Percentiles rank a stretch among this genome's conserved stretches.
Evolutionary conservation across 2,329 filamentous ascomycete species (phyloP).

Genomic region (Pyricularia sp.): DNA sequence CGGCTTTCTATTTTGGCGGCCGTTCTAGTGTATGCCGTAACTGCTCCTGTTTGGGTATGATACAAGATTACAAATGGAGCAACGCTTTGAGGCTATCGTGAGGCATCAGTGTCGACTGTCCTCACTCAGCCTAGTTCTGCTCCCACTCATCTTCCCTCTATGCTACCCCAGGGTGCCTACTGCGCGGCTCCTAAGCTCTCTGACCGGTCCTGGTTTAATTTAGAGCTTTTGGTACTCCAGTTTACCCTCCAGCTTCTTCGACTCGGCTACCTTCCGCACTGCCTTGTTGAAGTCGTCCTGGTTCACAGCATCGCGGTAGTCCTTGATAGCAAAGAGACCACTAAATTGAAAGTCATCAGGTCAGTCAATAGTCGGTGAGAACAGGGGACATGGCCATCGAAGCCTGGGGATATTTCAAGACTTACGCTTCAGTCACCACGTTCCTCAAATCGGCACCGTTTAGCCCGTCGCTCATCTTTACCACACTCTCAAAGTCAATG

Average conservation of each 20-base stretch:
- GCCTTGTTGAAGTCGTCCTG: conserved; percentile 99
- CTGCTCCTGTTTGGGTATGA: neutral
- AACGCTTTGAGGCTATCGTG: neutral
- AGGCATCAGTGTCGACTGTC: neutral
- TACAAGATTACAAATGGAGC: conserved; percentile 1
- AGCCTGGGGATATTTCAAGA: conserved; percentile 15
- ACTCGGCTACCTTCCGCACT: conserved; percentile 91
- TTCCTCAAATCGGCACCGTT: conserved; percentile 97
- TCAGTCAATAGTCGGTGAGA: neutral
- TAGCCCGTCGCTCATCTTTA: conserved; percentile 98
- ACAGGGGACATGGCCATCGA: neutral
- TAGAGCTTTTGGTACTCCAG: conserved; percentile 95
- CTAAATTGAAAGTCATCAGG: conserved; percentile 34
- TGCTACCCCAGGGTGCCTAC: neutral
- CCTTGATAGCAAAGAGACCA: conserved; percentile 95
- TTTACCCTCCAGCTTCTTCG: conserved; percentile 98
- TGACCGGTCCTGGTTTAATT: conserved; percentile 7
- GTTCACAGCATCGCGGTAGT: conserved; percentile 90
- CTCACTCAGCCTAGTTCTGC: neutral
- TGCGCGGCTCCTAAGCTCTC: neutral
- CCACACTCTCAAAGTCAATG: conserved; percentile 96
- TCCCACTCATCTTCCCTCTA: neutral
- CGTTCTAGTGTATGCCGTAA: neutral
- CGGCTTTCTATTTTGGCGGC: neutral
- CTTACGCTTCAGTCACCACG: conserved; percentile 96